phyloP scores from a whole-genome alignment of 345 rosid species.

The Brassica nigra region DNA sequence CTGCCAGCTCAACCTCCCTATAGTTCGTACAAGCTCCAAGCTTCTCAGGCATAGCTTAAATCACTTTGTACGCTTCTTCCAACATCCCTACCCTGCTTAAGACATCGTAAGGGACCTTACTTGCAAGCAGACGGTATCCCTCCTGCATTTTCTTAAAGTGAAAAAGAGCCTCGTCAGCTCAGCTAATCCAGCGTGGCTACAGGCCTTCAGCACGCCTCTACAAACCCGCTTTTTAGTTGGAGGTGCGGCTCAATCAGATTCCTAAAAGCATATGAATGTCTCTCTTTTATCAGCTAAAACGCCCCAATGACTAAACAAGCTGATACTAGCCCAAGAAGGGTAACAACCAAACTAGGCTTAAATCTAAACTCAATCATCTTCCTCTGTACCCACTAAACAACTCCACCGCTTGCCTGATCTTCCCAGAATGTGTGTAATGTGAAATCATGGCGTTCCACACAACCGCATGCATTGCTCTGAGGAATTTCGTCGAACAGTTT shows the following conservation, averaged over 20 bases:
- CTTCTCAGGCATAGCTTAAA: slow-evolving; percentile 51
- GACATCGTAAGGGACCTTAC: slow-evolving; percentile 63
- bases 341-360: slow-evolving; percentile 51
- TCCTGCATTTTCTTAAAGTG: slow-evolving; percentile 47
- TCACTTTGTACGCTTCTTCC: slow-evolving; percentile 54
- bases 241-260: slow-evolving; percentile 47
- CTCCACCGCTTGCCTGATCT: slow-evolving; percentile 41
- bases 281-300: slow-evolving; percentile 51
- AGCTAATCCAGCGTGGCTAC: slow-evolving; percentile 61
- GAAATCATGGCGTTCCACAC: slow-evolving; percentile 61
- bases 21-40: slow-evolving; percentile 66
- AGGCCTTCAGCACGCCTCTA: slow-evolving; percentile 67
- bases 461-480: slow-evolving; percentile 49
- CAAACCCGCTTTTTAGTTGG: slow-evolving; percentile 57
- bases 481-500: slow-evolving; percentile 67
- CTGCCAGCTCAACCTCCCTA: slow-evolving; percentile 61
- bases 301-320: slow-evolving; percentile 50
- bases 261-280: slow-evolving; percentile 58
- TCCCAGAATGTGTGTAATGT: slow-evolving; percentile 45
- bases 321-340: slow-evolving; percentile 59
- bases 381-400: slow-evolving; percentile 47
- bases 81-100: slow-evolving; percentile 63
- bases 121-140: slow-evolving; percentile 46
- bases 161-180: slow-evolving; percentile 54
- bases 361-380: slow-evolving; percentile 48